Evolutionary conservation across 441 rosid species (phyloP).

Genomic region (Populus hybrid): DNA sequence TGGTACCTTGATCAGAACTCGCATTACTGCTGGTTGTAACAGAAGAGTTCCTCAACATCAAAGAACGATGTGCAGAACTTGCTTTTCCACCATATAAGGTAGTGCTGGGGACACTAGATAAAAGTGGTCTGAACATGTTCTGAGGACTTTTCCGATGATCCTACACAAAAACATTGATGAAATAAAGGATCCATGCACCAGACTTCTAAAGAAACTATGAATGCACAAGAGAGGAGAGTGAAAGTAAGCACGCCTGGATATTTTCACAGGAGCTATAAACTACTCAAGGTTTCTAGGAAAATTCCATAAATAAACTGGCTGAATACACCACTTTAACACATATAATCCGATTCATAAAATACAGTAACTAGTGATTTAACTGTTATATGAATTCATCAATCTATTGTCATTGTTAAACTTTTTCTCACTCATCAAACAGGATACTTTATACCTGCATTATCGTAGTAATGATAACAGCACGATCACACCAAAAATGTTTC

Average conservation of each 20-base stretch:
- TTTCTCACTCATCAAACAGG: neutral
- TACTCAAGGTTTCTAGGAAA: neutral
- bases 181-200: conserved; percentile 19
- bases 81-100: conserved; percentile 73
- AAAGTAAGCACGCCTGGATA: neutral
- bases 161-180: conserved; percentile 39
- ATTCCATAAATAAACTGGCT: neutral
- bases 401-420: neutral
- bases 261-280: neutral
- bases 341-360: neutral
- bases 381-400: neutral
- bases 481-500: neutral
- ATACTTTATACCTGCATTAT: neutral
- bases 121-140: conserved; percentile 97
- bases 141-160: conserved; percentile 89
- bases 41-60: conserved; percentile 64
- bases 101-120: conserved; percentile 93
- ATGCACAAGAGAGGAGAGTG: neutral
- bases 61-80: conserved; percentile 52
- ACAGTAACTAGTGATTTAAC: neutral
- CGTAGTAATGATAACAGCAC: neutral
- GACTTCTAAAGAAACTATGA: conserved; percentile 8
- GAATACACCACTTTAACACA: neutral
- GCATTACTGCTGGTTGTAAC: conserved; percentile 64
- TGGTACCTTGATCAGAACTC: conserved; percentile 59